phyloP scores from a whole-genome alignment of 345 rosid species.

The Murraya koenigii region DNA sequence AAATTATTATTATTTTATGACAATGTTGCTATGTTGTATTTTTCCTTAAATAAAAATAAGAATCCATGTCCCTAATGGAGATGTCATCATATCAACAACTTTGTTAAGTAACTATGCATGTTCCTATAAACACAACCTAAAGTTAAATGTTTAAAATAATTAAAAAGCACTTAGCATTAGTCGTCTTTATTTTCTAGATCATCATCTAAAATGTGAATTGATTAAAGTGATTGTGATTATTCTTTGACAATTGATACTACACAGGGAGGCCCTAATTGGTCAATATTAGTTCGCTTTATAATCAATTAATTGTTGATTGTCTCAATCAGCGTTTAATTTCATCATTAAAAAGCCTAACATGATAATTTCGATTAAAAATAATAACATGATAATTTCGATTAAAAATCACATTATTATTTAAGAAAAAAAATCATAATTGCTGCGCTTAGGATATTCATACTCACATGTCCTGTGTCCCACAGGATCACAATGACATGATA shows the following conservation, averaged over 20 bases:
- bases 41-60: too few species aligned
- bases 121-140: neutral
- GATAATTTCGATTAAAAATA: neutral
- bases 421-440: too few species aligned
- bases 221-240: neutral
- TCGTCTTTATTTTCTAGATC: neutral
- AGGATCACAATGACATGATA: neutral
- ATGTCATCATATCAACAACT: too few species aligned
- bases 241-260: neutral
- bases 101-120: too few species aligned
- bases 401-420: too few species aligned
- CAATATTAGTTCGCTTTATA: too few species aligned
- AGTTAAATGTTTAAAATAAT: neutral
- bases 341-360: too few species aligned
- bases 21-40: too few species aligned
- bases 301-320: neutral
- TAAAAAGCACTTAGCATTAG: too few species aligned
- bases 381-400: neutral
- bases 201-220: neutral
- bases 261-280: neutral
- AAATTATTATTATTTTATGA: too few species aligned
- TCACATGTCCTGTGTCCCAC: slow-evolving; percentile 19
- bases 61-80: too few species aligned
- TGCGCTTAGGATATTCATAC: neutral
- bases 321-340: too few species aligned